These are phyloP conservation scores for Citrus cavaleriei DNA, from an alignment of 345 rosid species.

Conservation along the genomic window DNA sequence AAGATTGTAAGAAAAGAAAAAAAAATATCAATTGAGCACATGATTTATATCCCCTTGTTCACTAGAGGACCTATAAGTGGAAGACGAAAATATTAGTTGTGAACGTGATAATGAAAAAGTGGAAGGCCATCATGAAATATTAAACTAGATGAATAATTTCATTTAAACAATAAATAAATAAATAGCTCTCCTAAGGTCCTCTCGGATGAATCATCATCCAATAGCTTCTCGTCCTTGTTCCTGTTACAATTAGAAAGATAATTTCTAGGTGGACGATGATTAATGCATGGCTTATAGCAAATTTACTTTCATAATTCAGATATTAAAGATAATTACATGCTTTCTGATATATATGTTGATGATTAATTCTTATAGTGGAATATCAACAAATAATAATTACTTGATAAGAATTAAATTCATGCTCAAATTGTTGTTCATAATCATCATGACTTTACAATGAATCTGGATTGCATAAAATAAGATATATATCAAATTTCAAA, in stretches of 20 bases:
- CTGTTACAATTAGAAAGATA: neutral
- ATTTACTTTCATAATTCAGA: neutral
- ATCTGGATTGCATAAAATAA: neutral
- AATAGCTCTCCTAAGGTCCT: neutral
- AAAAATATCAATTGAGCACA: neutral
- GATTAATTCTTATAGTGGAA: neutral
- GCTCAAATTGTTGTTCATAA: neutral
- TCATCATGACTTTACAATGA: neutral
- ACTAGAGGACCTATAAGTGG: neutral
- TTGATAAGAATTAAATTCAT: neutral
- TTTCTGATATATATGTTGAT: neutral
- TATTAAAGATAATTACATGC: neutral
- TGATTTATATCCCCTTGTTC: neutral
- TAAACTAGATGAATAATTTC: slow-evolving; percentile 6
- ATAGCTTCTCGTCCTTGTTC: neutral
- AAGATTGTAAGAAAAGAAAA: neutral
- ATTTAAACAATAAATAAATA: neutral
- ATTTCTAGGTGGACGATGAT: neutral
- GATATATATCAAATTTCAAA: neutral
- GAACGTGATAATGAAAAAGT: slow-evolving; percentile 18
- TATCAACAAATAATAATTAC: neutral
- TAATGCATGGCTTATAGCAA: neutral
- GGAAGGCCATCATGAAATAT: slow-evolving; percentile 10
- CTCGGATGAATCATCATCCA: neutral
- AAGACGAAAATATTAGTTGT: neutral